phyloP scores from a whole-genome alignment of 2,329 filamentous ascomycete species.

The Fusarium nygamai region DNA sequence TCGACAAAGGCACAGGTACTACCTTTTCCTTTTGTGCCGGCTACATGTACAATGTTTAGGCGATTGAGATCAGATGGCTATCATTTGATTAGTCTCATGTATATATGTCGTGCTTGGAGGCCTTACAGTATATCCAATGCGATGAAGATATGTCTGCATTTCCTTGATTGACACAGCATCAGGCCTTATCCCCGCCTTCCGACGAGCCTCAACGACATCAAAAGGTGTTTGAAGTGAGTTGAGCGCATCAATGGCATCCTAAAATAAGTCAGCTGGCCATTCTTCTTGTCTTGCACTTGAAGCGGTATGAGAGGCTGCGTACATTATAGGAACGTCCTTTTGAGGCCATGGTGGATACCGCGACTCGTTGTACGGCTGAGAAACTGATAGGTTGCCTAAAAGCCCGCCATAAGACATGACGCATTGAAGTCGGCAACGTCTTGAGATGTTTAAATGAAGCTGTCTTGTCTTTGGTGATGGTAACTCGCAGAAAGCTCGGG shows the following conservation, averaged over 20 bases:
- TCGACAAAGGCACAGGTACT: constrained; percentile 75
- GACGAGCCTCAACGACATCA: constrained; percentile 79
- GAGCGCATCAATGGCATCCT: constrained; percentile 87
- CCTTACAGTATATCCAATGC: constrained; percentile 76
- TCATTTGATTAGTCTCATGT: neutral
- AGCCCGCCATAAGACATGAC: constrained; percentile 46
- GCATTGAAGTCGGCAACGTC: constrained; percentile 43
- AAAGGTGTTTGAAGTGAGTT: constrained; percentile 94
- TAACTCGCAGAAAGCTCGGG: constrained; percentile 42
- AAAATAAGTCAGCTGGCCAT: constrained; percentile 14
- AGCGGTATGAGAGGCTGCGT: neutral
- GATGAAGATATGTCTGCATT: constrained; percentile 80
- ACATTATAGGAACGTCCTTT: constrained; percentile 50
- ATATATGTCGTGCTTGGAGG: neutral
- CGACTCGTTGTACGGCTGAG: constrained; percentile 21
- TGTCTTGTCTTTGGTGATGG: constrained; percentile 2
- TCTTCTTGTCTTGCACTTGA: neutral
- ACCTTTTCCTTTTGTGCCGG: constrained; percentile 82
- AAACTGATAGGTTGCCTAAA: constrained; percentile 33
- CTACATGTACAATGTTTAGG: constrained; percentile 75
- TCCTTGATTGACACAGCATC: constrained; percentile 78
- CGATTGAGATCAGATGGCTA: constrained; percentile 61
- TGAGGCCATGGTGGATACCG: constrained; percentile 44
- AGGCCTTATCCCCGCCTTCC: constrained; percentile 76
- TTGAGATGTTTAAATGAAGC: constrained; percentile 4